Evolutionary conservation across 805 yeast genomes (phyloP), one percentile per base, ranked within the genome.

Genomic region (Yamadazyma philogaea): DNA sequence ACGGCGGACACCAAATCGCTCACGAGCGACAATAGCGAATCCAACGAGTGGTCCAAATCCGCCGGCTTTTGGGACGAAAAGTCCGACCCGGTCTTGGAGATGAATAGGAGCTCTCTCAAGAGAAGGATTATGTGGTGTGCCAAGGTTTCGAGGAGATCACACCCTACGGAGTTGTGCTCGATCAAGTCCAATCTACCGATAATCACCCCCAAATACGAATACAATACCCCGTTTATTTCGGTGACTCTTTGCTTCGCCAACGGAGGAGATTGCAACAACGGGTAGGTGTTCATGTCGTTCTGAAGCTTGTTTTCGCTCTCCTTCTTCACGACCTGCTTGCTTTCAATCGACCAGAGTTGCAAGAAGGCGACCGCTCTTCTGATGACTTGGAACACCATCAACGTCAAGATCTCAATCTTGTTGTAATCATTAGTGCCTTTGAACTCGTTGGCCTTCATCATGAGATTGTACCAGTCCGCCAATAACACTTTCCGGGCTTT

Each of bases 391-490:
- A 77, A 80, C 1, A 83, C 76, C 72, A 85, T 67, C 33, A 79
- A 55, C 31, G 82, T 81, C 46, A 86, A 63, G 4, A 78, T 77
- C 50, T 79, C 82, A 44, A 86, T 72, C 51, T 82, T 81, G 27
- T 71, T 68, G 19, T 67, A 64, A 40, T 74, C 77, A 20, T 79
- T 68, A 0, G 89, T 81, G 34, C 83, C 80, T 55, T 82, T 79
- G 53, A 78, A 84, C 30, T 83, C 85, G 48, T 82, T 84, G 1
- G 91, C 90, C 54, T 82, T 84, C 30, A 79, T 73, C 81, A 84
- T 82, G 31, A 86, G 66, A 40, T 79, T 81, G 49, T 85, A 84
- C 95, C 95, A 86, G 56, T 84, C 90, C 2, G 90, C 83, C 24
- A 86, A 70, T 42, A 86, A 61, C 30, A 79, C 72, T 59, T 86